phyloP scores from a whole-genome alignment of 2,329 filamentous ascomycete species.

The Penicillium sp. region DNA sequence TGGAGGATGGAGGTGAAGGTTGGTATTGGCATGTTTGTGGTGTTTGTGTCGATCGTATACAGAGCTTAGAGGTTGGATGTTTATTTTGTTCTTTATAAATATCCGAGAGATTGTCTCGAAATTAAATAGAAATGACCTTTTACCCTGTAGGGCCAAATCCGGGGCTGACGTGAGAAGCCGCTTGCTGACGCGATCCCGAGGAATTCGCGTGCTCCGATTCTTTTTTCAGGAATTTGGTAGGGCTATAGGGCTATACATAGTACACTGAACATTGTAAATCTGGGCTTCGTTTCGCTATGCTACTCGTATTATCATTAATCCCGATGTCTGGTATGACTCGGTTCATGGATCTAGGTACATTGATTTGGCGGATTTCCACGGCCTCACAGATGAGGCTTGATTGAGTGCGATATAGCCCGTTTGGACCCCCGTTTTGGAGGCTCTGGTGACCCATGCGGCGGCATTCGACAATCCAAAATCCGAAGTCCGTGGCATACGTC shows the following conservation, averaged over 20 bases:
- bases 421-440: background rate
- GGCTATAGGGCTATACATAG: background rate
- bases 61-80: background rate
- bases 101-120: background rate
- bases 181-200: constrained; percentile 3
- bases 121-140: background rate
- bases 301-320: constrained; percentile 11
- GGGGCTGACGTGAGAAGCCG: constrained; percentile 11
- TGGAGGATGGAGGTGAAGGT: constrained; percentile 4
- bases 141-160: background rate
- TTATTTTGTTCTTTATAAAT: background rate
- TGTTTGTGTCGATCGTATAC: background rate
- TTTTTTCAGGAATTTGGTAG: background rate
- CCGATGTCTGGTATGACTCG: background rate
- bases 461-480: background rate
- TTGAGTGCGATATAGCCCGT: background rate
- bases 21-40: constrained; percentile 1
- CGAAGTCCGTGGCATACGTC: background rate
- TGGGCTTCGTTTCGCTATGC: background rate
- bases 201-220: constrained; percentile 1
- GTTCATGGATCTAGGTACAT: background rate
- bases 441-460: background rate
- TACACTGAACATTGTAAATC: background rate
- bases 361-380: background rate
- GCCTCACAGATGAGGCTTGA: background rate